These are phyloP conservation scores for sunflower (Helianthus annuus) DNA, from an alignment of 129 eudicot species.

Conservation along the genomic window DNA sequence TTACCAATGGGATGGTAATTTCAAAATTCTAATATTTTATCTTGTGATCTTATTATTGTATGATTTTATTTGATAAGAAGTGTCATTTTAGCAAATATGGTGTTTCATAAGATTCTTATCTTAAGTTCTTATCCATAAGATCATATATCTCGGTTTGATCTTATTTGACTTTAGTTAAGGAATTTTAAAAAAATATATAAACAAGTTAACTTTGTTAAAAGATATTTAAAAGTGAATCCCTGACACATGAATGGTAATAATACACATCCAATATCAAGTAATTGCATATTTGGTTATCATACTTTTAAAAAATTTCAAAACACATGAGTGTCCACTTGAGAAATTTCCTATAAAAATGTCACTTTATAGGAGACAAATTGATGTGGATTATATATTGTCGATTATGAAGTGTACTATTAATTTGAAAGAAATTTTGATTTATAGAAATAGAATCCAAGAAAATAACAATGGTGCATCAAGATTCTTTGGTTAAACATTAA, in stretches of 20 bases:
- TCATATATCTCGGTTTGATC: neutral
- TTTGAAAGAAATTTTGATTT: conserved; percentile 5
- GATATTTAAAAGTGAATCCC: no score
- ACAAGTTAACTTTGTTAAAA: no score
- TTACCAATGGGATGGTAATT: neutral
- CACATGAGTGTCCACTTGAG: conserved; percentile 14
- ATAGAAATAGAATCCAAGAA: conserved; percentile 12
- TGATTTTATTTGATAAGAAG: neutral
- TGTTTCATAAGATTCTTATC: neutral
- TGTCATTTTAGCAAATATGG: neutral
- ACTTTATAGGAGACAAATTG: conserved; percentile 10
- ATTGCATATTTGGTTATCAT: neutral
- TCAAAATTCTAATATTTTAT: neutral
- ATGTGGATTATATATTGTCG: neutral
- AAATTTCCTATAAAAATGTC: neutral
- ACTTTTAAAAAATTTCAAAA: neutral
- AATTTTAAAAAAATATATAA: neutral
- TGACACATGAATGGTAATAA: neutral
- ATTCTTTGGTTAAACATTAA: neutral
- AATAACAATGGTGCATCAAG: conserved; percentile 4
- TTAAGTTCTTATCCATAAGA: neutral
- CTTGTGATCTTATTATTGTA: neutral
- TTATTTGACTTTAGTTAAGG: neutral
- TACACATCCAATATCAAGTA: neutral
- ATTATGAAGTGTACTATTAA: neutral